phyloP scores from a whole-genome alignment of 495 filamentous ascomycete genomes.

The Penicillium samsonianum region DNA sequence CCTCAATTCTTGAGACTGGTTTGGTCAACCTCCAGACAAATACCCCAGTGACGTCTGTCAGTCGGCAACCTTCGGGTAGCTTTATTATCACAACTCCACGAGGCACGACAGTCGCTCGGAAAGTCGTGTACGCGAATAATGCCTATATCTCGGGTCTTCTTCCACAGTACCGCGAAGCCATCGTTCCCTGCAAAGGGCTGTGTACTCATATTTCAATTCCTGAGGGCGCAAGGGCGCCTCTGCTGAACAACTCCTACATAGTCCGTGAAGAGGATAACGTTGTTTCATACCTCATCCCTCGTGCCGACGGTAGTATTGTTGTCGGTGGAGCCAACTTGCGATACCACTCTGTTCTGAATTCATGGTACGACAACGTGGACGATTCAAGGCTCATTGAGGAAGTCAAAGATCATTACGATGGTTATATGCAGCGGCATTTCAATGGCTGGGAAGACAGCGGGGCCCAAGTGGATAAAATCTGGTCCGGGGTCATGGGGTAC shows the following conservation, averaged over 20 bases:
- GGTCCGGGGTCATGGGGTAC: conserved; percentile 53
- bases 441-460: conserved; percentile 47
- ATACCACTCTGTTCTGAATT: conserved; percentile 52
- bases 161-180: conserved; percentile 55
- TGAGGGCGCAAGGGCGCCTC: conserved; percentile 52
- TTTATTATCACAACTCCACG: conserved; percentile 57
- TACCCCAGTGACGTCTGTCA: conserved; percentile 54
- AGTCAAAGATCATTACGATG: conserved; percentile 58
- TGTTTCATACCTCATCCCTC: conserved; percentile 62
- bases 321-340: conserved; percentile 58
- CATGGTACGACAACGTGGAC: conserved; percentile 56
- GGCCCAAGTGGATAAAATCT: conserved; percentile 44
- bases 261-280: conserved; percentile 29
- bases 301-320: conserved; percentile 71
- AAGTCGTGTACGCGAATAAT: conserved; percentile 70
- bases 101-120: conserved; percentile 53
- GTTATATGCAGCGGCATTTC: conserved; percentile 52
- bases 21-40: conserved; percentile 60
- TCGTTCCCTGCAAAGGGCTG: conserved; percentile 58
- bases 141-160: conserved; percentile 65
- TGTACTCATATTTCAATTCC: conserved; percentile 67
- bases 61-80: conserved; percentile 23
- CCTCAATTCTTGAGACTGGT: conserved; percentile 53
- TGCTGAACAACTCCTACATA: conserved; percentile 38
- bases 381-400: conserved; percentile 58